These are phyloP conservation scores for Hirschioporus abietinus DNA, from an alignment of 768 basidiomycete species.

Conservation along the genomic window DNA sequence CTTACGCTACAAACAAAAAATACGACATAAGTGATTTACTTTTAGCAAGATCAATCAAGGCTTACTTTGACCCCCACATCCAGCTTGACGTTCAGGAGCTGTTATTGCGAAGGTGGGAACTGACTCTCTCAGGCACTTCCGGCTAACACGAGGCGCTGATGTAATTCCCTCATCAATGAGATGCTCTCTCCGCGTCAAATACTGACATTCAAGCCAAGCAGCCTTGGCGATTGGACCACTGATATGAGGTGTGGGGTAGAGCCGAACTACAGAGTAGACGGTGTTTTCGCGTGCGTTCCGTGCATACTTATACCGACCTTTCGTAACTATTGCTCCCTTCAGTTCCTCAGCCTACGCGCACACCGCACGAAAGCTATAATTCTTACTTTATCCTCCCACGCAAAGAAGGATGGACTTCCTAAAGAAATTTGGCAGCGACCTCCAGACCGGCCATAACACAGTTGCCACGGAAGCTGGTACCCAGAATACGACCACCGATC, in stretches of 20 bases:
- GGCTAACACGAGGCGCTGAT: not conserved
- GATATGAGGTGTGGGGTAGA: not conserved
- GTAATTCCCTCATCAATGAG: not conserved
- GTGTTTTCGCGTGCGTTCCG: not conserved
- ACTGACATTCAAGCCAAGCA: not conserved
- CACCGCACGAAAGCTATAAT: not conserved
- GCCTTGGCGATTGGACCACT: not conserved
- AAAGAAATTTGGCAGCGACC: not conserved
- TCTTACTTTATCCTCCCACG: not conserved
- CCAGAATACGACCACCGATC: constrained; percentile 3
- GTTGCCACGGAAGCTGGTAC: not conserved
- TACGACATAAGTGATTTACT: not conserved
- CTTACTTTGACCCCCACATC: not conserved
- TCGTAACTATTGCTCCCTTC: not conserved
- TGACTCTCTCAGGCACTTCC: not conserved
- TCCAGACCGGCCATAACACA: not conserved
- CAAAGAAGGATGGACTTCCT: constrained; percentile 3
- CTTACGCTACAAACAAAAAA: not conserved
- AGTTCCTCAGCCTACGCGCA: not conserved
- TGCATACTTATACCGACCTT: not conserved
- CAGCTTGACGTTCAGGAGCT: not conserved
- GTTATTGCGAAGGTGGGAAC: not conserved
- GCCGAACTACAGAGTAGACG: not conserved
- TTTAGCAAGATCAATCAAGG: not conserved
- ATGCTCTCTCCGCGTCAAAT: not conserved